Evolutionary conservation across 768 basidiomycete species (phyloP).

Genomic region (Sporobolomyces roseus): DNA sequence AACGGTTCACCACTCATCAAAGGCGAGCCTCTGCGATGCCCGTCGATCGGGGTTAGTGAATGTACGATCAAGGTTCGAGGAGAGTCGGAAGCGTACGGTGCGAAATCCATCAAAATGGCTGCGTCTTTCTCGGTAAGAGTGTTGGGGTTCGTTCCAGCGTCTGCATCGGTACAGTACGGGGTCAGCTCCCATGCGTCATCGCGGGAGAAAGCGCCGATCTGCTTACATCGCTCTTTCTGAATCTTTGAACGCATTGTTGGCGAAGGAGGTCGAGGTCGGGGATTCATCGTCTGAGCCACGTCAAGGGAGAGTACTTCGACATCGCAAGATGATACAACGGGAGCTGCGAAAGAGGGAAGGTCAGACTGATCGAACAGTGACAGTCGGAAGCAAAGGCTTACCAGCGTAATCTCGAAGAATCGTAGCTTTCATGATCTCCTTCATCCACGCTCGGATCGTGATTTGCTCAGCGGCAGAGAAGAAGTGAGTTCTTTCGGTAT

Average conservation of each 20-base stretch:
- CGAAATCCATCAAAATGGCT: constrained; percentile 49
- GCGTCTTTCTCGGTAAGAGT: constrained; percentile 46
- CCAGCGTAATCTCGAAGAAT: constrained; percentile 89
- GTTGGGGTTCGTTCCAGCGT: constrained; percentile 51
- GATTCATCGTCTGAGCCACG: constrained; percentile 94
- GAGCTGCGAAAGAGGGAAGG: constrained; percentile 55
- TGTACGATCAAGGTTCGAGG: constrained; percentile 49
- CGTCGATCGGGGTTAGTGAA: too few relatives aligned
- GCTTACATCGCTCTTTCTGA: constrained; percentile 64
- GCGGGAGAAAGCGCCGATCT: constrained; percentile 47
- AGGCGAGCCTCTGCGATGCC: constrained; percentile 22
- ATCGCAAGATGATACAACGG: constrained; percentile 92
- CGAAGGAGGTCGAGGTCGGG: constrained; percentile 88
- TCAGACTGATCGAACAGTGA: not conserved
- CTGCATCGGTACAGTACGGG: constrained; percentile 55
- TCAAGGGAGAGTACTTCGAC: constrained; percentile 92
- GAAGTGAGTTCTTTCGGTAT: constrained; percentile 75
- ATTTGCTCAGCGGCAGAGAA: constrained; percentile 88
- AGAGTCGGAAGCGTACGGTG: constrained; percentile 2
- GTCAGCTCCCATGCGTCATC: constrained; percentile 56
- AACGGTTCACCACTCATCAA: constrained; percentile 29
- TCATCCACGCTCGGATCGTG: constrained; percentile 96
- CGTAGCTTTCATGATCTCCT: constrained; percentile 97
- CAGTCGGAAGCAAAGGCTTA: constrained; percentile 49
- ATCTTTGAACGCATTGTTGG: constrained; percentile 88